These are phyloP conservation scores for Camillea tinctor DNA, from an alignment of 2,329 filamentous ascomycete species.

Conservation along the genomic window DNA sequence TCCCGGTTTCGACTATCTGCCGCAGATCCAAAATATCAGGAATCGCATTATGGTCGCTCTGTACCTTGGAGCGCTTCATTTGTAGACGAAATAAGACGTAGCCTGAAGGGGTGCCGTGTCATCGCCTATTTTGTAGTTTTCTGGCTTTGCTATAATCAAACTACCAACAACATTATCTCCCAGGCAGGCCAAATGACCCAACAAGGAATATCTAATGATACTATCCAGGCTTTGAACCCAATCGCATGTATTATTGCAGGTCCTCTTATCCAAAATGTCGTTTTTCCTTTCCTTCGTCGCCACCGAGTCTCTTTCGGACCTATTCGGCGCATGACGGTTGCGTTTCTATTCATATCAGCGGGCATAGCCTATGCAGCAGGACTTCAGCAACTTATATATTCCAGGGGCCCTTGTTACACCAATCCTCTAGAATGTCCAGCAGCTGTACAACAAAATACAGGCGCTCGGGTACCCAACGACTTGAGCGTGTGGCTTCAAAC, in stretches of 20 bases:
- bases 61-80: neutral
- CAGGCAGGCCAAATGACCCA: conserved; percentile 54
- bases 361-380: conserved; percentile 51
- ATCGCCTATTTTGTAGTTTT: conserved; percentile 9
- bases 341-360: conserved; percentile 46
- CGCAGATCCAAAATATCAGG: neutral
- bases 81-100: neutral
- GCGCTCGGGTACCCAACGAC: conserved; percentile 22
- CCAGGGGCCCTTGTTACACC: conserved; percentile 15
- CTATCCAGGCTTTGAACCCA: conserved; percentile 54
- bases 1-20: neutral
- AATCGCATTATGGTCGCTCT: neutral
- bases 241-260: conserved; percentile 53
- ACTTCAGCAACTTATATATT: conserved; percentile 43
- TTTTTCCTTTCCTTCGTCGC: conserved; percentile 51
- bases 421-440: conserved; percentile 6
- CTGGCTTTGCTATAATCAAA: conserved; percentile 50
- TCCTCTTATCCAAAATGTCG: conserved; percentile 49
- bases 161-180: conserved; percentile 53
- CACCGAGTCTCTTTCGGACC: conserved; percentile 49
- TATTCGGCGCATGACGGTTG: conserved; percentile 50
- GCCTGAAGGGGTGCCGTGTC: neutral
- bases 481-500: conserved; percentile 40
- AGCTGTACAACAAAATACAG: neutral
- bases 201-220: conserved; percentile 54